phyloP scores from a whole-genome alignment of 768 basidiomycete genomes.

The Multifurca ochricompacta region DNA sequence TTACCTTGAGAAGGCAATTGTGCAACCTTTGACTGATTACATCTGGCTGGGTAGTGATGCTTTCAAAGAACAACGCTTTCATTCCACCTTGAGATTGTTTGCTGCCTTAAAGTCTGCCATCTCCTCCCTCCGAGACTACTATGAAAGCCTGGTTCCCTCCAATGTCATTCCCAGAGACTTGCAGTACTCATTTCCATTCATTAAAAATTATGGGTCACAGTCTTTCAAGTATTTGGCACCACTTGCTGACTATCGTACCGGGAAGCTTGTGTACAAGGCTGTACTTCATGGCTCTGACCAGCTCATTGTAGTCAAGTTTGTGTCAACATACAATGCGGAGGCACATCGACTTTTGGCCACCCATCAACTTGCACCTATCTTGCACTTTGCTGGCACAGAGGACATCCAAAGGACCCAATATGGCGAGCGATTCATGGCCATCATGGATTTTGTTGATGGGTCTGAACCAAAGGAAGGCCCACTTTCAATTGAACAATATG shows the following conservation, averaged over 20 bases:
- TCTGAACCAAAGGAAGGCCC: not conserved
- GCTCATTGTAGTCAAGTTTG: no score
- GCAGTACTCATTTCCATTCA: not conserved
- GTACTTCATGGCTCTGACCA: not conserved
- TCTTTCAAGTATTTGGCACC: no score
- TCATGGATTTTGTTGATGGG: constrained; percentile 17
- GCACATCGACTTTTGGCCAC: constrained; percentile 1
- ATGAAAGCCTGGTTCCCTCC: not conserved
- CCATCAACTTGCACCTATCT: constrained; percentile 5
- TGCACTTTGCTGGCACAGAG: constrained; percentile 4
- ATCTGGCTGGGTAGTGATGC: not conserved
- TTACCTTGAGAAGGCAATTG: constrained; percentile 18
- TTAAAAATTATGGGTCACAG: no score
- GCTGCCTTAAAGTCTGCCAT: not conserved
- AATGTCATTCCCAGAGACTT: no score
- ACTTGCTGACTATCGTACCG: no score
- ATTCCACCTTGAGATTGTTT: constrained; percentile 7
- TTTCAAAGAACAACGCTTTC: not conserved
- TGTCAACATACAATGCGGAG: not conserved
- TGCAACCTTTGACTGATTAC: constrained; percentile 21
- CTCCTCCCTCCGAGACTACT: not conserved
- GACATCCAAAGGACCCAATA: not conserved
- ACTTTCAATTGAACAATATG: not conserved
- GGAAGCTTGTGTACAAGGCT: not conserved
- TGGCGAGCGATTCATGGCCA: constrained; percentile 5